These are phyloP conservation scores for Amanita jacksonii DNA, from an alignment of 768 basidiomycete genomes.

Conservation along the genomic window DNA sequence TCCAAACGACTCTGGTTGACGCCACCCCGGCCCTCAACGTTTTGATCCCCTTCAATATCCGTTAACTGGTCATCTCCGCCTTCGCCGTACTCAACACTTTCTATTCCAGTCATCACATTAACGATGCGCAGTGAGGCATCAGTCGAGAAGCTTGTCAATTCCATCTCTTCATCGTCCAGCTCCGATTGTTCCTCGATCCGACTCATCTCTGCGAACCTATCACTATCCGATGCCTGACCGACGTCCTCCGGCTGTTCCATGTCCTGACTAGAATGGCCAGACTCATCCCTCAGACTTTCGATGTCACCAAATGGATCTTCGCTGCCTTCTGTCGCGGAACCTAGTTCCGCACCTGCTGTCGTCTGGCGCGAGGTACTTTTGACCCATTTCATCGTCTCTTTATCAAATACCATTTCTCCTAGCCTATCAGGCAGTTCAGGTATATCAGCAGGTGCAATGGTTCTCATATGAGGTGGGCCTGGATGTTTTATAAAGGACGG, in stretches of 20 bases:
- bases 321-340: constrained; percentile 39
- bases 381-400: constrained; percentile 78
- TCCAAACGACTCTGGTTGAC: not conserved
- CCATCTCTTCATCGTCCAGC: constrained; percentile 53
- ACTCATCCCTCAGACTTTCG: constrained; percentile 72
- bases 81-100: constrained; percentile 23
- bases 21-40: not conserved
- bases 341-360: constrained; percentile 12
- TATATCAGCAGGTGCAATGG: constrained; percentile 75
- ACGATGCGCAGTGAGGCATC: constrained; percentile 51
- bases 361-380: constrained; percentile 39
- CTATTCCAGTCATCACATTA: constrained; percentile 37
- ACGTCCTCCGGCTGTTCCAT: constrained; percentile 9
- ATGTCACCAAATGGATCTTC: constrained; percentile 92
- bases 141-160: constrained; percentile 64
- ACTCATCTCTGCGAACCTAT: constrained; percentile 27
- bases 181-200: constrained; percentile 40
- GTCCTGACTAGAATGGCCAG: constrained; percentile 14
- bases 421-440: constrained; percentile 67
- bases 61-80: constrained; percentile 24
- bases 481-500: constrained; percentile 81
- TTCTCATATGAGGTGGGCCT: constrained; percentile 69
- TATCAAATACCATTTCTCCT: constrained; percentile 85
- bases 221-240: constrained; percentile 9
- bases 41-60: not conserved